Base-by-base conservation (phyloP, 441 rosid species). In the Populus trichocarpa region DNA sequence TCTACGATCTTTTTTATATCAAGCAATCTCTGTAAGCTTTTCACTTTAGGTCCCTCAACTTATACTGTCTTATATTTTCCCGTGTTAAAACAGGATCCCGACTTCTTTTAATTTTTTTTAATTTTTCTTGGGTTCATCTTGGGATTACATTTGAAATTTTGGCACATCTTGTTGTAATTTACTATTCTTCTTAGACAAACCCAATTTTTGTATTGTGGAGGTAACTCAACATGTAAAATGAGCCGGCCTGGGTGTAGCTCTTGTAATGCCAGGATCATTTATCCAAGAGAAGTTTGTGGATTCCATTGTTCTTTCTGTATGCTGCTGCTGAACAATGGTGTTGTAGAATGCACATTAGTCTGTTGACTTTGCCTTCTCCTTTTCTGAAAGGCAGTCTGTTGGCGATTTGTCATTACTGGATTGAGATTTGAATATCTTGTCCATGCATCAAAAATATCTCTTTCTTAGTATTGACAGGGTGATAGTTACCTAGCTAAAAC, bases 1-100 rank as follows among this genome's bases (percentile, higher is more conserved):
- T 71, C 30, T 23, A 25, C 12, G n/a, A 20, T 61, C 69, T 3
- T 42, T 75, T 42, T 50, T 20, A 76, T 67, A 30, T 63, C 64
- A 73, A 75, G 72, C 79, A 46, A 74, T 67, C 32, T 75, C 67
- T 68, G 79, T 69, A 68, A 81, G 81, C 66, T 69, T 71, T 9
- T 59, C 32, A 30, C 28, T 8, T 16, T 20, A 35, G 50, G n/a
- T 65, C 69, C 5, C 16, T 16, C 9, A 72, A 5, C 16, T 6
- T 32, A 3, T 12, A n/a, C 4, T 63, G n/a, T 11, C 8, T 68
- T 73, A 10, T 64, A 8, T 26, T 26, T 64, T 72, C 63, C 28
- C 6, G 57, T 20, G 59, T 50, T 50, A 50, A 50, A 50, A 50
- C n/a, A 50, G 59, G 20, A 50, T 14, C 59, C 59, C 59, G 6